Evolutionary conservation across 2,329 filamentous ascomycete species (phyloP).

Genomic region (Penicillium sp.): DNA sequence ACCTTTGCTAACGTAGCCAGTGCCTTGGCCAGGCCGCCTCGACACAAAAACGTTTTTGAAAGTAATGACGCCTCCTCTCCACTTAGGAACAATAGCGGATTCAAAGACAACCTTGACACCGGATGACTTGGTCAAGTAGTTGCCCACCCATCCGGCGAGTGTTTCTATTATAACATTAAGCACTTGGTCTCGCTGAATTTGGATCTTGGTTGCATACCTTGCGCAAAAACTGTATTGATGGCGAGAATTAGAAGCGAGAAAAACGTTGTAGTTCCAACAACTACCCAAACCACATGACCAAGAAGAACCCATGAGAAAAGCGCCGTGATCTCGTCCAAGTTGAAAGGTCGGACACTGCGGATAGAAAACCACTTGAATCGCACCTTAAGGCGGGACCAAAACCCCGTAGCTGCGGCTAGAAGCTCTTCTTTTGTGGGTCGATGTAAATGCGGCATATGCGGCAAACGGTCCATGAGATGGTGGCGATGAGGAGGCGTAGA

Average conservation of each 20-base stretch:
- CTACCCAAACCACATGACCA: constrained; percentile 90
- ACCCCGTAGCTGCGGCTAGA: constrained; percentile 85
- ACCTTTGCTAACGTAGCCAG: constrained; percentile 86
- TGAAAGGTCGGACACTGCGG: constrained; percentile 89
- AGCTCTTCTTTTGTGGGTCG: constrained; percentile 92
- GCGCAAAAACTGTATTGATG: constrained; percentile 95
- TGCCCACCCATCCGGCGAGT: constrained; percentile 87
- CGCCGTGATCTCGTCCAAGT: constrained; percentile 92
- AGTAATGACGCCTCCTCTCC: constrained; percentile 92
- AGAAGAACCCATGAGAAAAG: constrained; percentile 94
- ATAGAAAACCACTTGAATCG: constrained; percentile 99
- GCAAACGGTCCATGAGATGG: constrained; percentile 62
- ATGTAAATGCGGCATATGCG: constrained; percentile 75
- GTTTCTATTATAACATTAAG: constrained; percentile 65
- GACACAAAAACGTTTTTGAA: constrained; percentile 98
- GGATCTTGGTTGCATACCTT: constrained; percentile 61
- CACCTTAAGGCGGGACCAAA: constrained; percentile 86
- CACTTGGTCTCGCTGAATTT: constrained; percentile 18
- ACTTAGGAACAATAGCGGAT: constrained; percentile 94
- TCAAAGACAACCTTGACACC: constrained; percentile 95
- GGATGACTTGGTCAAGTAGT: constrained; percentile 91
- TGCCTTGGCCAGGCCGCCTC: constrained; percentile 78
- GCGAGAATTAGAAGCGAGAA: constrained; percentile 88
- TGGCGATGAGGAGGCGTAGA: constrained; percentile 36
- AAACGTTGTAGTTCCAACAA: constrained; percentile 97